Evolutionary conservation across 768 basidiomycete species (phyloP).

Genomic region (Phallus indusiatus): DNA sequence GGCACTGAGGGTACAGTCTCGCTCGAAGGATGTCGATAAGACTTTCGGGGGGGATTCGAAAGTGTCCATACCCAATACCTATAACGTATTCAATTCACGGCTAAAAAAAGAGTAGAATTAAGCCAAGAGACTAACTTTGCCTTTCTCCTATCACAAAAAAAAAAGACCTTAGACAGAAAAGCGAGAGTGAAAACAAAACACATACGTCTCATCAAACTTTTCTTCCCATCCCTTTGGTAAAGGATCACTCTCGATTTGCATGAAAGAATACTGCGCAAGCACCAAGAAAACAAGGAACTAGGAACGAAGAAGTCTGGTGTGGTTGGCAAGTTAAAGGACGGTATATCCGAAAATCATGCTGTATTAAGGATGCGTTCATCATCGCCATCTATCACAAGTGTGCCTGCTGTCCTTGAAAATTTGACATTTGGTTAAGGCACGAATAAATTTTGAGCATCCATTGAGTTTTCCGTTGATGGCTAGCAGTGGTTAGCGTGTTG

Average conservation of each 20-base stretch:
- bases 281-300: background rate
- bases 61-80: conserved; percentile 3
- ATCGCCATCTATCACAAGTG: background rate
- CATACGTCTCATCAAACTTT: conserved; percentile 5
- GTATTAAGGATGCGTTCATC: background rate
- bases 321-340: background rate
- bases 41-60: background rate
- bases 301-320: background rate
- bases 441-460: background rate
- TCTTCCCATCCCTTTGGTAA: conserved; percentile 6
- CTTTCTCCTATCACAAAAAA: background rate
- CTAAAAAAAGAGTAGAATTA: background rate
- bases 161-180: background rate
- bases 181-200: background rate
- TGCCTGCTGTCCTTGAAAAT: background rate
- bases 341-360: background rate
- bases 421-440: background rate
- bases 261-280: background rate
- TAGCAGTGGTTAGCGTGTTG: background rate
- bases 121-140: background rate
- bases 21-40: background rate
- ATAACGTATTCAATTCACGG: background rate
- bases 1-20: background rate
- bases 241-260: background rate
- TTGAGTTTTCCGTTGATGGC: background rate